Conservation (phyloP, 2,329 filamentous ascomycete species). For the Penicillium sp. region DNA sequence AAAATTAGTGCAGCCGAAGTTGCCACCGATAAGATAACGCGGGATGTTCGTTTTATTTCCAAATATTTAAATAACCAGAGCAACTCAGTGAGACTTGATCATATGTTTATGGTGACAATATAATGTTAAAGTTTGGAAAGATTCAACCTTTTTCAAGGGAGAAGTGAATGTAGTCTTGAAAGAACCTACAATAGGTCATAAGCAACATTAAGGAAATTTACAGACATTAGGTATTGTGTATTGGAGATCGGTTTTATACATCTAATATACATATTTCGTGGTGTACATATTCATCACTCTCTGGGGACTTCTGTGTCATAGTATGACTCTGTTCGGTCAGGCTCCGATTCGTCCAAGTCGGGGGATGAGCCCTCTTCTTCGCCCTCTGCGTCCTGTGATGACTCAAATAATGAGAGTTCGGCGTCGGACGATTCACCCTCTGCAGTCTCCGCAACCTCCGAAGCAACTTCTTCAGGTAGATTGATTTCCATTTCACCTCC, state of each 20-base stretch:
- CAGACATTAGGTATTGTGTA: neutral
- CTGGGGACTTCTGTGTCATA: constrained; percentile 3
- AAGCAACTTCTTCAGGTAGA: constrained; percentile 18
- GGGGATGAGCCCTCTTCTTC: neutral
- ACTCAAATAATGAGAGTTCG: neutral
- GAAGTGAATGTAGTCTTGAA: neutral
- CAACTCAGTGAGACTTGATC: neutral
- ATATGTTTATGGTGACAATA: neutral
- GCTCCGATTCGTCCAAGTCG: neutral
- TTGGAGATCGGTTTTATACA: constrained; percentile 17
- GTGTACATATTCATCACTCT: constrained; percentile 7
- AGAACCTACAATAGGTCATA: neutral
- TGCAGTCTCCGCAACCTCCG: neutral
- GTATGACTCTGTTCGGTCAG: neutral
- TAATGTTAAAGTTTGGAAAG: neutral
- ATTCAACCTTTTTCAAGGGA: neutral
- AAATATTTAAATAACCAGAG: no score
- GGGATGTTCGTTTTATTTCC: neutral
- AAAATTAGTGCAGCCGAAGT: constrained; percentile 37
- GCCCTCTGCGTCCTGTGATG: neutral
- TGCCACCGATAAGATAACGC: constrained; percentile 36
- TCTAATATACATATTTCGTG: constrained; percentile 21
- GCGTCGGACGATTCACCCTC: neutral
- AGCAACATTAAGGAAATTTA: neutral
- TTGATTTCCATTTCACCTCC: constrained; percentile 10